phyloP scores from a whole-genome alignment of 1,284 basidiomycete genomes.

The Kalmanozyma brasiliensis region DNA sequence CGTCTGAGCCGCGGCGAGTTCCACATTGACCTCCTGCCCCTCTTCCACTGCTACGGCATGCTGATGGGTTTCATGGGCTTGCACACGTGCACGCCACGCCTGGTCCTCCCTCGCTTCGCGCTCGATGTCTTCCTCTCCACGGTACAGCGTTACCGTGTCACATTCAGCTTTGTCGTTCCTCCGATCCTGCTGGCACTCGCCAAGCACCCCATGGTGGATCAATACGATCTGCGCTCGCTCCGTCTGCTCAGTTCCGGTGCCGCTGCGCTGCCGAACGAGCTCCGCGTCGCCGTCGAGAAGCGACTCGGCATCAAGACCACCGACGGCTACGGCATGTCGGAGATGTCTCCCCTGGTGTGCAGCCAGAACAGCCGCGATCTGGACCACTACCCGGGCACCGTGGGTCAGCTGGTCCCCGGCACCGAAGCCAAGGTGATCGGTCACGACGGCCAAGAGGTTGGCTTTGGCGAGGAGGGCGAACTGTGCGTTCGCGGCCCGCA shows the following conservation, averaged over 20 bases:
- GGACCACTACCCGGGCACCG: constrained; percentile 43
- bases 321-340: constrained; percentile 66
- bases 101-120: constrained; percentile 57
- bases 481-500: constrained; percentile 63
- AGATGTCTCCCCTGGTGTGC: constrained; percentile 65
- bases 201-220: constrained; percentile 51
- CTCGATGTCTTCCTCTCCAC: constrained; percentile 59
- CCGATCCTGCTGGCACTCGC: constrained; percentile 65
- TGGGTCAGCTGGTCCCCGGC: constrained; percentile 59
- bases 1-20: constrained; percentile 53
- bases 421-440: constrained; percentile 60
- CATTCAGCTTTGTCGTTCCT: constrained; percentile 66
- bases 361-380: constrained; percentile 59
- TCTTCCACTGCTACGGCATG: constrained; percentile 67
- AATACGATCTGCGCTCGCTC: constrained; percentile 60
- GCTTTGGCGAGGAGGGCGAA: constrained; percentile 58
- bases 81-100: constrained; percentile 61
- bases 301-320: constrained; percentile 57
- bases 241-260: constrained; percentile 62
- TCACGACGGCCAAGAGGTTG: constrained; percentile 47
- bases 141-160: constrained; percentile 55
- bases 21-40: constrained; percentile 62
- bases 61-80: constrained; percentile 59
- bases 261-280: constrained; percentile 54
- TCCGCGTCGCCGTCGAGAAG: constrained; percentile 50